Percentiles rank a stretch among this genome's conserved stretches.
phyloP scores from a whole-genome alignment of 352 stramenopile genomes.

The Thraustochytrium striatum region DNA sequence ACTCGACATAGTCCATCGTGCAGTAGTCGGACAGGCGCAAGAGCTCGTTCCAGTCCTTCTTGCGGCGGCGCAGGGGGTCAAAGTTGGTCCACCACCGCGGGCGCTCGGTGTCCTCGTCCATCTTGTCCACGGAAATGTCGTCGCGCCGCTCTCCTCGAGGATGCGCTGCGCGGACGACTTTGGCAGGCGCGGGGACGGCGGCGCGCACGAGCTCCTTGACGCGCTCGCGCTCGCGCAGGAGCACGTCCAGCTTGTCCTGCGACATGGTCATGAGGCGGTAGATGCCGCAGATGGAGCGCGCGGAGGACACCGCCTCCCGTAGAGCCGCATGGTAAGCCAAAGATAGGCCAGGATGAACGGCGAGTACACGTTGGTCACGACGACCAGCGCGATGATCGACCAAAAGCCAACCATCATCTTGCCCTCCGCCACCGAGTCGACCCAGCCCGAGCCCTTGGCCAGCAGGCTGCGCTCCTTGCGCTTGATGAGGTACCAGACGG shows the following conservation, averaged over 20 bases:
- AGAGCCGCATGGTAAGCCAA: constrained; percentile 45
- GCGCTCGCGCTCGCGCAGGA: neutral
- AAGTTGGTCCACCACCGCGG: constrained; percentile 47
- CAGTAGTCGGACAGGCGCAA: constrained; percentile 28
- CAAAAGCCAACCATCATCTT: constrained; percentile 50
- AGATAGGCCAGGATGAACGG: constrained; percentile 31
- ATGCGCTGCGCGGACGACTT: neutral
- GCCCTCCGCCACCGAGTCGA: constrained; percentile 40
- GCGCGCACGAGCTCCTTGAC: constrained; percentile 14
- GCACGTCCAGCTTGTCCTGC: neutral
- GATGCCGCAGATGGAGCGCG: constrained; percentile 41
- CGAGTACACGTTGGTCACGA: constrained; percentile 27
- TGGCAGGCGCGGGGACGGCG: constrained; percentile 17
- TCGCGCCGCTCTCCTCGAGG: constrained; percentile 34
- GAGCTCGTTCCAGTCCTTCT: constrained; percentile 50
- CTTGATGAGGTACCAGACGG: constrained; percentile 47
- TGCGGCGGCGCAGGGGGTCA: constrained; percentile 40
- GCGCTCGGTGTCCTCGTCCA: constrained; percentile 13
- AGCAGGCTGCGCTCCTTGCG: constrained; percentile 37
- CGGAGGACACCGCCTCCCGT: constrained; percentile 41
- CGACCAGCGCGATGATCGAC: neutral
- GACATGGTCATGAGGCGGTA: constrained; percentile 38
- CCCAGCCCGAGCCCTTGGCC: constrained; percentile 26
- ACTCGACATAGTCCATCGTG: constrained; percentile 50
- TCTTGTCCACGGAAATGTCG: constrained; percentile 30